Conservation (phyloP, 148 eudicot species). For the Rhododendron vialii region DNA sequence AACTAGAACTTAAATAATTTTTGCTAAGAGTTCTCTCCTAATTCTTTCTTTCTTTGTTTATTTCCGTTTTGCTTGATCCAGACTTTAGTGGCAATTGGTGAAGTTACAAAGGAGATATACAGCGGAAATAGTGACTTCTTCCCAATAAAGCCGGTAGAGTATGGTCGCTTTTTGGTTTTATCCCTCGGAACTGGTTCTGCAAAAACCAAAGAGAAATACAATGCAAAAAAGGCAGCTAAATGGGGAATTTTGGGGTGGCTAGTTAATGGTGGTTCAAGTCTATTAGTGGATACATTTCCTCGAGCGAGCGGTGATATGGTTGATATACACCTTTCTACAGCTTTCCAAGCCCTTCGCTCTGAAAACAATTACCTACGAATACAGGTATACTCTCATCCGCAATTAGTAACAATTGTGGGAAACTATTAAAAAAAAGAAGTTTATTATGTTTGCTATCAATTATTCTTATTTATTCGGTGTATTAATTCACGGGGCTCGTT, state of each 20-base stretch:
- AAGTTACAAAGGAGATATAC: conserved; percentile 34
- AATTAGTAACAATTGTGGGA: too few species aligned
- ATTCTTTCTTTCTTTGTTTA: background rate
- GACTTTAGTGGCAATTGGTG: conserved; percentile 36
- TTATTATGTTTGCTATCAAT: too few species aligned
- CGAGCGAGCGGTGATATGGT: too few species aligned
- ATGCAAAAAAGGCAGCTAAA: conserved; percentile 12
- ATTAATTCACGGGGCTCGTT: too few species aligned
- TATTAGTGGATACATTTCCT: conserved; percentile 10
- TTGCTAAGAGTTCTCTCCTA: background rate
- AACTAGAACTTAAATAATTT: background rate
- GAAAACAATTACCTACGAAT: background rate
- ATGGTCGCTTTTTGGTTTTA: conserved; percentile 26
- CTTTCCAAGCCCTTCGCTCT: conserved; percentile 12
- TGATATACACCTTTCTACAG: background rate
- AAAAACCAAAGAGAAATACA: too few species aligned
- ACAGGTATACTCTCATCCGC: background rate
- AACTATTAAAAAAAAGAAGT: too few species aligned
- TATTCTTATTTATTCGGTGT: too few species aligned
- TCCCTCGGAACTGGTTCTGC: too few species aligned
- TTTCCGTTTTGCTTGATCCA: background rate
- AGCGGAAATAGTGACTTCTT: conserved; percentile 26
- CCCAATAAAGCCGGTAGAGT: conserved; percentile 13
- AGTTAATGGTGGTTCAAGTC: conserved; percentile 19
- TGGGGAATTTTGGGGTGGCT: conserved; percentile 47